A percentile compares a stretch with the other conserved stretches of the same genome.
These are phyloP conservation scores for Chlorella vulgaris DNA, from an alignment of 139 green algal genomes.

Conservation along the genomic window DNA sequence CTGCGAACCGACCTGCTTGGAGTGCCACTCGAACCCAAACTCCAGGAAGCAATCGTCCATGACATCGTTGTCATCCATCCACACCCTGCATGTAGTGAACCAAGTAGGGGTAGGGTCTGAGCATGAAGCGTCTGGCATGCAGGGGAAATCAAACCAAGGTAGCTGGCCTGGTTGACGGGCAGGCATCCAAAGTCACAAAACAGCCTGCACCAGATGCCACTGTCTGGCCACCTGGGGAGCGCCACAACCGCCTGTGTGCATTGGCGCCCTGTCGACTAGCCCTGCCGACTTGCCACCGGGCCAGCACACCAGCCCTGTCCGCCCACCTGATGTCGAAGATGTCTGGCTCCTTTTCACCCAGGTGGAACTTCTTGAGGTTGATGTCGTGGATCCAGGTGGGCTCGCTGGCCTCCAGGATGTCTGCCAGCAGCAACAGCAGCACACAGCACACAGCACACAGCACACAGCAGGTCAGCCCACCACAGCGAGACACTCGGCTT, in stretches of 20 bases:
- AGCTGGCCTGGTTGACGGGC: no score
- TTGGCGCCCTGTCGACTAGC: no score
- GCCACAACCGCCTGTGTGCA: no score
- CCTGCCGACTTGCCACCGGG: background rate
- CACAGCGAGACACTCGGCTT: background rate
- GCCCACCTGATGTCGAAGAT: constrained; percentile 23
- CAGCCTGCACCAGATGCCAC: no score
- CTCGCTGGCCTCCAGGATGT: constrained; percentile 14
- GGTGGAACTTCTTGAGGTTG: constrained; percentile 32
- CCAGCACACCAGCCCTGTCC: background rate
- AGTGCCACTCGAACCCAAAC: constrained; percentile 25
- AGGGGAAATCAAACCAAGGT: no score
- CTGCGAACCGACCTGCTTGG: background rate
- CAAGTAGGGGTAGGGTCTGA: background rate
- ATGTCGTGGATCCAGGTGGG: constrained; percentile 32
- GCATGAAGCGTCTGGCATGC: background rate
- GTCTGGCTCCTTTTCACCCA: constrained; percentile 27
- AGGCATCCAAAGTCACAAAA: no score
- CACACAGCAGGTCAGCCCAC: background rate
- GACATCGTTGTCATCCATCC: constrained; percentile 36
- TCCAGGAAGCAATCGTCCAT: constrained; percentile 28
- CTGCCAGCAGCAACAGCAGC: background rate
- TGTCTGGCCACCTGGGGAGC: no score
- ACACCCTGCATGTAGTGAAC: constrained; percentile 10
- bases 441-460: background rate